Conservation (phyloP, 768 basidiomycete species). For the Pholiota microspora region DNA sequence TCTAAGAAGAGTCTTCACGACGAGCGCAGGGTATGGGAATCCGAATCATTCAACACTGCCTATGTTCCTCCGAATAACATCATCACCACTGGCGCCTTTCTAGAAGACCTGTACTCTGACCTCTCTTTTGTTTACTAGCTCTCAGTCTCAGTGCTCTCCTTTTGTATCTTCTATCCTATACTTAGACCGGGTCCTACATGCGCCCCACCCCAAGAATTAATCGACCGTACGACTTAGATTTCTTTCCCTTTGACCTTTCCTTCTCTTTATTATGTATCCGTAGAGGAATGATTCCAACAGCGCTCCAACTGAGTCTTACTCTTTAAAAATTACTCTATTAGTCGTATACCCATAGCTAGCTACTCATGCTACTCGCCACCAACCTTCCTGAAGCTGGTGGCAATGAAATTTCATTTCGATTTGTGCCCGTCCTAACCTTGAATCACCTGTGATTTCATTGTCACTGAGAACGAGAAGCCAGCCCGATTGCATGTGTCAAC, state of each 20-base stretch:
- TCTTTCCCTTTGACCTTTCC: too few relatives aligned
- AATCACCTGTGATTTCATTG: conserved; percentile 1
- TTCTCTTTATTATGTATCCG: background rate
- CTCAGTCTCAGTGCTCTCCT: background rate
- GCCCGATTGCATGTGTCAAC: background rate
- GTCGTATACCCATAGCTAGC: background rate
- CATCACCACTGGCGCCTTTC: conserved; percentile 27
- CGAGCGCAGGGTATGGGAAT: conserved; percentile 51
- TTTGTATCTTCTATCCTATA: too few relatives aligned
- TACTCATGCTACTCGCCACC: background rate
- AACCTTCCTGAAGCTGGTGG: too few relatives aligned
- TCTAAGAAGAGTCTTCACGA: conserved; percentile 42
- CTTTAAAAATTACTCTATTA: conserved; percentile 14
- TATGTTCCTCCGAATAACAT: conserved; percentile 17
- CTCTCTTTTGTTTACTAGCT: conserved; percentile 31
- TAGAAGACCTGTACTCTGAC: conserved; percentile 30
- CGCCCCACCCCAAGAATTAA: background rate
- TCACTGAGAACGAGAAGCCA: background rate
- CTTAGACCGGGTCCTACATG: conserved; percentile 3
- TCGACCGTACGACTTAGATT: conserved; percentile 13
- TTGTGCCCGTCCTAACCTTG: background rate
- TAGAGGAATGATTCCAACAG: conserved; percentile 5
- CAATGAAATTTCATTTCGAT: background rate
- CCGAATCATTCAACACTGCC: conserved; percentile 38
- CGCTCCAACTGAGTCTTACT: background rate